Evolutionary conservation across 495 filamentous ascomycete genomes (phyloP).

Genomic region (Aspergillus saccharolyticus): DNA sequence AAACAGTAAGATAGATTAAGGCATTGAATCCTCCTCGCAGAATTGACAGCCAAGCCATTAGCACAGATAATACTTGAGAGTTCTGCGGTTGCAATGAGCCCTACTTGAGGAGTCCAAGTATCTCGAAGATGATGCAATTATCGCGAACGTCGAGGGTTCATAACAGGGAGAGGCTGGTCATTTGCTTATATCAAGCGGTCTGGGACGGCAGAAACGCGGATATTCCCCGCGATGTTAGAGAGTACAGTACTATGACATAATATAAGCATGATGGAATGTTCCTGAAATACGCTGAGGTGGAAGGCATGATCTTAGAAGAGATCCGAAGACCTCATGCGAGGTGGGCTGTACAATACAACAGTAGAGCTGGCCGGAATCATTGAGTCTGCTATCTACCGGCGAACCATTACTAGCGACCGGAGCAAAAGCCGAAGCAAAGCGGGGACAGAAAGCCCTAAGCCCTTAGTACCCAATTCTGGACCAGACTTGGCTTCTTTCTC

Average conservation of each 20-base stretch:
- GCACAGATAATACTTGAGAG: neutral
- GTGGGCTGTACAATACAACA: too few species aligned
- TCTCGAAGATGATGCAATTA: neutral
- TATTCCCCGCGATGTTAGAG: neutral
- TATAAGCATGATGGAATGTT: too few species aligned
- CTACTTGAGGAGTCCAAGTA: neutral
- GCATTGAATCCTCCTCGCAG: conserved; percentile 28
- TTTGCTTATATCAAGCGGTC: neutral
- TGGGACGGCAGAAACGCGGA: neutral
- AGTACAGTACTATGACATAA: too few species aligned
- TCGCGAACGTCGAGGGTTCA: neutral
- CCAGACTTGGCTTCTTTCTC: conserved; percentile 11
- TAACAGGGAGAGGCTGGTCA: neutral
- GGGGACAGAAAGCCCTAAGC: conserved; percentile 17
- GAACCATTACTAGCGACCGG: neutral
- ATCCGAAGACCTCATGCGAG: too few species aligned
- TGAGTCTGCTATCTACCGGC: too few species aligned
- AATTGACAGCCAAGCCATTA: conserved; percentile 25
- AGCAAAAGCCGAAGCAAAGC: neutral
- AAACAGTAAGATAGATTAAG: conserved; percentile 33
- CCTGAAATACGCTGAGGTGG: too few species aligned
- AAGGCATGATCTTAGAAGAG: neutral
- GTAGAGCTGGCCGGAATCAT: too few species aligned
- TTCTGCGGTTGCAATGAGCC: neutral
- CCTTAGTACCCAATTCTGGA: conserved; percentile 19